Evolutionary conservation across 2,329 filamentous ascomycete species (phyloP), one percentile per base, ranked within the genome.

Genomic region (Xylaria sp.): DNA sequence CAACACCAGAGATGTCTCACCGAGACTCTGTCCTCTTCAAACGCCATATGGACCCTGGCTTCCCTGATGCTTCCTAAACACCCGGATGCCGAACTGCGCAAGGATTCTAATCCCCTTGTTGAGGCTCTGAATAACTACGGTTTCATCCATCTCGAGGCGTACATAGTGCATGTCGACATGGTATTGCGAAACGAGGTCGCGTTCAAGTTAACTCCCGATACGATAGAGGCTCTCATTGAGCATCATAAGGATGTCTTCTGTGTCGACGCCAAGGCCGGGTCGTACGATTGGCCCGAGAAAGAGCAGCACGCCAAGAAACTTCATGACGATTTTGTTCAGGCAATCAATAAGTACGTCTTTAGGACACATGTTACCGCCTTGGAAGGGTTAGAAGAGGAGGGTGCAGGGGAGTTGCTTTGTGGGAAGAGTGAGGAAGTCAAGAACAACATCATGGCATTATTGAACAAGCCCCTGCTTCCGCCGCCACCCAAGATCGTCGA

Each of bases 111-210:
- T 79, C 92, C 92, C 54, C 85, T 97, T 72, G 86, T 95, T 73
- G 94, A 98, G 82, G 93, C 92, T 71, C 84, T 98, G 71, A 93
- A 92, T 87, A 97, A 97, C 87, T 96, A 95, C 82, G 92, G 97
- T 84, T 88, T 98, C 78, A 85, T 98, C 78, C 93, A 98, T 80
- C 85, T 98, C 75, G 94, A 98, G 83, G 96, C 96, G 61, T 99
- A 99, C 81, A 95, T 98, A 75, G 96, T 99, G 69, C 95, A 98
- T 81, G 94, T 99, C 81, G 96, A 99, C 84, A 97, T 98, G 94
- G 95, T 99, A 68, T 89, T 97, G 77, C 92, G 94, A 82, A 96
- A 97, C 80, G 96, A 98, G 84, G 94, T 99, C 77, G 96, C 94
- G 74, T 98, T 94, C 88, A 99, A 99, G 88, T 88, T 99, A 77